Base-by-base conservation (phyloP, 306 rosid genomes). In the Oxytropis ochrocephala region DNA sequence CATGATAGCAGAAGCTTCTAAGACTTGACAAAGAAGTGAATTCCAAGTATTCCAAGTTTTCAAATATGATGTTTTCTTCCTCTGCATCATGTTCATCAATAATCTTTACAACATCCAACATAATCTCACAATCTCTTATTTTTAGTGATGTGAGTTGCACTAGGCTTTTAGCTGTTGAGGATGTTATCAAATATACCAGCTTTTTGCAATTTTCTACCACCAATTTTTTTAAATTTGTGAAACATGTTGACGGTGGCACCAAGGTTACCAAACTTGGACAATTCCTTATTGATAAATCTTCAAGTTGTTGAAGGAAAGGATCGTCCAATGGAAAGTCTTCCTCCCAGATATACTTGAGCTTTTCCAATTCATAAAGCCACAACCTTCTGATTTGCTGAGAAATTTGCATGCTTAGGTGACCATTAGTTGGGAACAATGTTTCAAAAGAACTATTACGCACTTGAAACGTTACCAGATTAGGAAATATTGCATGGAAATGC, bases 271-370 rank as follows among this genome's bases (percentile, higher is more conserved):
- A 46, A 65, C 30, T 65, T 2, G 57, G 71, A 47, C 58, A 65
- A 30, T 30, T 4, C 0, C 0, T 0, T 44, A 10, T 11, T 3
- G 0, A 0, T 5, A 64, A 5, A 0, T 0, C 2, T 30, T 65
- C 46, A 30, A 65, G 46, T 29, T 30, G 1, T 10, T 30, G 30
- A 0, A 35, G 13, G 0, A 5, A 3, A 47, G 53, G 42, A 24
- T 46, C 29, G 6, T 56, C 42, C 5, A 33, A 2, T 13, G 43
- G 64, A 13, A 36, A 57, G 19, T 14, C 44, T 33, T 47, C 71
- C 4, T 47, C 44, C 57, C 58, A 65, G 1, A 65, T 32, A 29
- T 47, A 11, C 1, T 9, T 48, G 17, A 65, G 58, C 7, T 47
- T 51, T 8, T 65, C 71, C 58, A 65, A 8, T 5, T 47, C 32